Evolutionary conservation across 306 rosid species (phyloP).

Genomic region (Cicer yamashitae): DNA sequence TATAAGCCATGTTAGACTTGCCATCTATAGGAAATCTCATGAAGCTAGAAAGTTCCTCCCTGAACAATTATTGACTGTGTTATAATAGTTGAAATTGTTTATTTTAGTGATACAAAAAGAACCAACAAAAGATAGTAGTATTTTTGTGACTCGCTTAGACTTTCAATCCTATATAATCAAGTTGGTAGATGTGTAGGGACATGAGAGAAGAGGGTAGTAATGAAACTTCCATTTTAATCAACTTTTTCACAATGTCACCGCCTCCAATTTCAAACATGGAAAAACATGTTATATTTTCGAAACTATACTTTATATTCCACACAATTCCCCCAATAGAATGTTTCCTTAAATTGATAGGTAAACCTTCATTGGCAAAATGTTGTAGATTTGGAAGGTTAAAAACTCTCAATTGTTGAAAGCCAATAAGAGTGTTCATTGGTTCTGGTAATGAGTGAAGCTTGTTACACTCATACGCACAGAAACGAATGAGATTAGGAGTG

Average conservation of each 20-base stretch:
- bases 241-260: background rate
- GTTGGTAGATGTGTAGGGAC: background rate
- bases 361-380: background rate
- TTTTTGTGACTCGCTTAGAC: background rate
- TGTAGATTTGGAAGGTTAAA: background rate
- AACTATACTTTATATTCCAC: background rate
- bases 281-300: background rate
- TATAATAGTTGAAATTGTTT: too few species aligned
- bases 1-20: too few species aligned
- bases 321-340: background rate
- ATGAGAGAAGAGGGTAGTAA: background rate
- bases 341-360: background rate
- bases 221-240: background rate
- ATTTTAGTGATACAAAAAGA: too few species aligned
- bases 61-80: too few species aligned
- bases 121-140: background rate
- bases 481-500: slow-evolving; percentile 16
- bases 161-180: background rate
- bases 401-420: background rate
- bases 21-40: too few species aligned
- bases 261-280: background rate
- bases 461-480: slow-evolving; percentile 20
- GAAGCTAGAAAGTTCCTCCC: too few species aligned
- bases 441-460: slow-evolving; percentile 12
- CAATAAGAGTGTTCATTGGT: background rate